These are phyloP conservation scores for Gillenia trifoliata DNA, from an alignment of 306 rosid genomes.

Conservation along the genomic window DNA sequence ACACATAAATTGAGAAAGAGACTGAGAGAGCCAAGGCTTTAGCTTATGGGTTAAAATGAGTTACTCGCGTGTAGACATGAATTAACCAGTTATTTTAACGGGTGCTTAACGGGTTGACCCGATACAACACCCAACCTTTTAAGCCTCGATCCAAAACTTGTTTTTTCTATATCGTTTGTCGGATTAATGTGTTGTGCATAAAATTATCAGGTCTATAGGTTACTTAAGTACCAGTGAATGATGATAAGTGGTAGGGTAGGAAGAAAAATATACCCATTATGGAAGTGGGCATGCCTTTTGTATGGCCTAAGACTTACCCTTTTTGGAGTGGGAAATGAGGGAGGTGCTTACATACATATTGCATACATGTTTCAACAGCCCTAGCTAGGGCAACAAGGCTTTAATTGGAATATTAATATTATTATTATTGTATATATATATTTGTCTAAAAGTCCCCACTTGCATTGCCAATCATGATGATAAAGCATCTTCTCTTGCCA, in stretches of 20 bases:
- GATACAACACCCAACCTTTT: no score
- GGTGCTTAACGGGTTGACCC: no score
- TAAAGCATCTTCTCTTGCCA: conserved; percentile 33
- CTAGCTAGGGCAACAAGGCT: background rate
- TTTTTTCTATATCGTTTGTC: no score
- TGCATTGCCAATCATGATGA: conserved; percentile 25
- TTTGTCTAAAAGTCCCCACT: conserved; percentile 16
- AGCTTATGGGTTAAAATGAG: no score
- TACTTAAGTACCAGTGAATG: background rate
- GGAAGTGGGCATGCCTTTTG: conserved; percentile 20
- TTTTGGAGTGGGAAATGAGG: conserved; percentile 34
- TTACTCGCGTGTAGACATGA: no score
- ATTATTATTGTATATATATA: background rate
- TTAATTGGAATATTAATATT: background rate
- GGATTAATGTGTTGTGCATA: no score
- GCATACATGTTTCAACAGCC: background rate
- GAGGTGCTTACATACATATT: conserved; percentile 20
- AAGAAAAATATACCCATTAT: conserved; percentile 29
- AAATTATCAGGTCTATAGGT: no score
- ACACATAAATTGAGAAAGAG: no score
- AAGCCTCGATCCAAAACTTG: no score
- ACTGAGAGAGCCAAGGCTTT: no score
- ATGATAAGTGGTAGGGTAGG: conserved; percentile 32
- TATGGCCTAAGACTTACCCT: conserved; percentile 31
- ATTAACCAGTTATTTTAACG: no score